phyloP scores from a whole-genome alignment of 1,139 yeast genomes.

The Blastobotrys serpentis region DNA sequence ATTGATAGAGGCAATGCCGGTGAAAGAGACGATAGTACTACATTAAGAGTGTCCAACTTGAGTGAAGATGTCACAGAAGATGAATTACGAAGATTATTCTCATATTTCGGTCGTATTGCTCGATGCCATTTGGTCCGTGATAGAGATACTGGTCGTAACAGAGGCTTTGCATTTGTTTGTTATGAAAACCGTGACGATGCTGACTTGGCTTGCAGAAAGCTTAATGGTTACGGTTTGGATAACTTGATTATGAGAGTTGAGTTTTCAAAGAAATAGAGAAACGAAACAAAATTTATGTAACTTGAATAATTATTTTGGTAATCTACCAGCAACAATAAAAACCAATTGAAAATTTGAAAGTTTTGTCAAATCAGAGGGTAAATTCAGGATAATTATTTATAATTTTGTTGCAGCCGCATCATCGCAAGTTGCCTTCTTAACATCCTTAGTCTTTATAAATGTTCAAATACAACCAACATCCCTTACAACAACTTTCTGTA shows the following conservation, averaged over 20 bases:
- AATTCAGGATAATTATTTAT: too few relatives aligned
- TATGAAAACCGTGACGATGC: conserved; percentile 71
- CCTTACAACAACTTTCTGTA: conserved; percentile 1
- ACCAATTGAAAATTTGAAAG: not conserved
- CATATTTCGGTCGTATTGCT: conserved; percentile 63
- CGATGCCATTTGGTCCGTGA: conserved; percentile 86
- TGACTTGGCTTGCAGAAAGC: conserved; percentile 69
- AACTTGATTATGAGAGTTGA: conserved; percentile 68
- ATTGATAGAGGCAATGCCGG: conserved; percentile 33
- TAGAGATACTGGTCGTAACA: conserved; percentile 90
- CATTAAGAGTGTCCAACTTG: conserved; percentile 89
- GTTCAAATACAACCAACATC: not conserved
- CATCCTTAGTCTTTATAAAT: too few relatives aligned
- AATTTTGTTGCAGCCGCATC: too few relatives aligned
- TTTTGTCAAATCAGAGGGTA: not conserved
- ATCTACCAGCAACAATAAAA: conserved; percentile 1
- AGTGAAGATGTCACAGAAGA: conserved; percentile 83
- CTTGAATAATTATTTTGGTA: conserved; percentile 1
- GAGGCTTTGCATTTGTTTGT: conserved; percentile 96
- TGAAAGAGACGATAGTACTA: conserved; percentile 77
- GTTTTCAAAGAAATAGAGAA: conserved; percentile 34
- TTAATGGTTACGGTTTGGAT: conserved; percentile 92
- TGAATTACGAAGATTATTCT: conserved; percentile 70
- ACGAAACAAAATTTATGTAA: not conserved
- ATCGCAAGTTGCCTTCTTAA: too few relatives aligned